A percentile compares a stretch with the other conserved stretches of the same genome.
Conservation (phyloP, 73 alveolate genomes). For the Uronychia binucleata region DNA sequence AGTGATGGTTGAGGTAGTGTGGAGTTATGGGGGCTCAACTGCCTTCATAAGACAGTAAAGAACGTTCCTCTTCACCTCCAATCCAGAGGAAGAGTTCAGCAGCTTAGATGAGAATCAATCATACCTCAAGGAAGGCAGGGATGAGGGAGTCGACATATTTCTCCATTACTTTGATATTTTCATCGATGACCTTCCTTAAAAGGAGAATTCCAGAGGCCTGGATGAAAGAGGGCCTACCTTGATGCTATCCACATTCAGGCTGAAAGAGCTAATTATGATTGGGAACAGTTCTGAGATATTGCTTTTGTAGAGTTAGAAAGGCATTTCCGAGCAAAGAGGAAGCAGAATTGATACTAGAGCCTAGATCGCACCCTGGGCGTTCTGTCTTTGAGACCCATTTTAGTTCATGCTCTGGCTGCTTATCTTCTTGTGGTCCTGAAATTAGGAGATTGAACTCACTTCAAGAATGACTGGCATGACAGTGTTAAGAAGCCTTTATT, state of each 20-base stretch:
- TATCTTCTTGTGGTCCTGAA: neutral
- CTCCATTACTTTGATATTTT: neutral
- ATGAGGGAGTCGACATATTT: neutral
- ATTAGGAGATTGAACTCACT: neutral
- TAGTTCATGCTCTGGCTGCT: neutral
- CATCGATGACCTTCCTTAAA: neutral
- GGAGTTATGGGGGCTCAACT: neutral
- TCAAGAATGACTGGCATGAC: neutral
- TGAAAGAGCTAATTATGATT: neutral
- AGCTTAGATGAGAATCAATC: neutral
- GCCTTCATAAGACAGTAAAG: neutral
- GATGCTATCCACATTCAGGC: neutral
- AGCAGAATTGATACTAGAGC: neutral
- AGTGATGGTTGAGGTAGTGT: neutral
- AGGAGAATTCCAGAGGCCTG: neutral
- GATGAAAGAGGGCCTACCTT: too few species aligned
- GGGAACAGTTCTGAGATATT: constrained; percentile 1
- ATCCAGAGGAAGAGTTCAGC: neutral
- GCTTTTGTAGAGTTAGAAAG: constrained; percentile 13
- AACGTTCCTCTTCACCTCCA: neutral
- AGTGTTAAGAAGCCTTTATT: neutral
- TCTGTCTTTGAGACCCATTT: neutral
- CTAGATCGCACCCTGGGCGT: neutral
- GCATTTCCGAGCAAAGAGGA: constrained; percentile 13
- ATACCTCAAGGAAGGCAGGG: neutral